A percentile compares a stretch with the other conserved stretches of the same genome.
Evolutionary conservation across 768 basidiomycete genomes (phyloP).

Genomic region (Panaeolus cyanescens): DNA sequence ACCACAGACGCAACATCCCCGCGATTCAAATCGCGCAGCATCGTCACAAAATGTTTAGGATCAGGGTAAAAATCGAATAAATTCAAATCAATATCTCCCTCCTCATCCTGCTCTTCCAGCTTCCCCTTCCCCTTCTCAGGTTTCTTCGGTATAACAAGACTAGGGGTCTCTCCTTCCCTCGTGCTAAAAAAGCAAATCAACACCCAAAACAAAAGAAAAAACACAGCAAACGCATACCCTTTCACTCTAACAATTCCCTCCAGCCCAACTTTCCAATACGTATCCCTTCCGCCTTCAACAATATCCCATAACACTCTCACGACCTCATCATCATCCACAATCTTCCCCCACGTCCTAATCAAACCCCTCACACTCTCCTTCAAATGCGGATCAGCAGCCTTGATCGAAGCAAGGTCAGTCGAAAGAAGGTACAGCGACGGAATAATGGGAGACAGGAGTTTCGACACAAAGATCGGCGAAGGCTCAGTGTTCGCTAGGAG

Average conservation of each 20-base stretch:
- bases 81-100: conserved; percentile 52
- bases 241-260: conserved; percentile 50
- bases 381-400: conserved; percentile 64
- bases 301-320: conserved; percentile 60
- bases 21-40: conserved; percentile 66
- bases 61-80: conserved; percentile 75
- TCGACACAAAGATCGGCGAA: conserved; percentile 64
- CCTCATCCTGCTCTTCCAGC: conserved; percentile 36
- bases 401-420: conserved; percentile 51
- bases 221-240: conserved; percentile 47
- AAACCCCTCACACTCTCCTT: conserved; percentile 62
- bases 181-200: not conserved
- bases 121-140: conserved; percentile 51
- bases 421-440: conserved; percentile 66
- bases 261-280: conserved; percentile 57
- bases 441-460: conserved; percentile 68
- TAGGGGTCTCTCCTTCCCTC: conserved; percentile 22
- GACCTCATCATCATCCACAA: conserved; percentile 55
- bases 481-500: conserved; percentile 80
- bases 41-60: conserved; percentile 65
- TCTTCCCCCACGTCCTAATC: conserved; percentile 75
- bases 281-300: conserved; percentile 45
- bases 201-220: conserved; percentile 1
- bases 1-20: conserved; percentile 71
- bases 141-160: conserved; percentile 54